phyloP scores from a whole-genome alignment of 2,329 filamentous ascomycete species.

The Bisporella sp. region DNA sequence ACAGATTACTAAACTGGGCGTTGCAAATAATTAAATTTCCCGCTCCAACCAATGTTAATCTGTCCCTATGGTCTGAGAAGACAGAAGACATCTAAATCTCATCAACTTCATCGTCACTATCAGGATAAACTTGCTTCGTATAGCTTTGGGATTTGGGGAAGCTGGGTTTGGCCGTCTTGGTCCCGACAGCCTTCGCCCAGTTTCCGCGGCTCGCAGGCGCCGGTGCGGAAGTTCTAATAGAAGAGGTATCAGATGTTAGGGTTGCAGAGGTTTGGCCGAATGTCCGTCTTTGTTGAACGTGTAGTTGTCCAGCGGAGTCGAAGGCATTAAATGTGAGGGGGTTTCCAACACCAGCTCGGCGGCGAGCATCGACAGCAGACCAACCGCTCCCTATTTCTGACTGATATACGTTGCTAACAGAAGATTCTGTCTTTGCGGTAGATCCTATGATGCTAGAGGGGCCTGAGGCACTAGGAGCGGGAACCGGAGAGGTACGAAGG shows the following conservation, averaged over 20 bases:
- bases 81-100: neutral
- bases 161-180: no score
- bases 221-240: no score
- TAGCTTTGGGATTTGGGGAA: neutral
- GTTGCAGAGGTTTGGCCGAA: slow-evolving; percentile 1
- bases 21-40: no score
- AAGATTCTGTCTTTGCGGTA: slow-evolving; percentile 3
- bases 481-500: neutral
- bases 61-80: neutral
- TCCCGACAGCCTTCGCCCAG: neutral
- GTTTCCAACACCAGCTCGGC: neutral
- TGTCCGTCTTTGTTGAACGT: slow-evolving; percentile 1
- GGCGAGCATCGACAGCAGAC: slow-evolving; percentile 7
- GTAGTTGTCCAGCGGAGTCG: slow-evolving; percentile 10
- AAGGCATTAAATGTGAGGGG: slow-evolving; percentile 8
- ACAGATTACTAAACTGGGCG: no score
- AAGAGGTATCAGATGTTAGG: neutral
- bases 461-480: neutral
- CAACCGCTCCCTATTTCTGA: neutral
- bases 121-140: neutral
- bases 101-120: neutral
- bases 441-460: neutral
- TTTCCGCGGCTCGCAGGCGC: neutral
- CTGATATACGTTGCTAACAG: slow-evolving; percentile 16
- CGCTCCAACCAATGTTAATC: no score